Percentiles rank a stretch among this genome's conserved stretches.
These are phyloP conservation scores for Xylaria multiplex DNA, from an alignment of 2,329 filamentous ascomycete species.

Conservation along the genomic window DNA sequence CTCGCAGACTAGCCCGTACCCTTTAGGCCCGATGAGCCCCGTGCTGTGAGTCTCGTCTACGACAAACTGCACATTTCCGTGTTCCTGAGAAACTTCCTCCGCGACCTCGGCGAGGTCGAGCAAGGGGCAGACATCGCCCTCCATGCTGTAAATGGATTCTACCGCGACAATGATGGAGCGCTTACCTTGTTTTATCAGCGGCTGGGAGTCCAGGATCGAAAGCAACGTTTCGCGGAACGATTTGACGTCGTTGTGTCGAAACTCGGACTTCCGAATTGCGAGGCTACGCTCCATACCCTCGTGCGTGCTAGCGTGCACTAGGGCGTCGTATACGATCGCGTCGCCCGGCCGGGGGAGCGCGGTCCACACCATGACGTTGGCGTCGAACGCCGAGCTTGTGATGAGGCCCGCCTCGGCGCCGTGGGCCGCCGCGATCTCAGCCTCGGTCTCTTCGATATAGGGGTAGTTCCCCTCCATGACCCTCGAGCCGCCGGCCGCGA, in stretches of 20 bases:
- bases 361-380: slow-evolving; percentile 62
- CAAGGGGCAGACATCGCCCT: slow-evolving; percentile 57
- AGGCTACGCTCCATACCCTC: slow-evolving; percentile 69
- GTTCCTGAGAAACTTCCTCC: slow-evolving; percentile 47
- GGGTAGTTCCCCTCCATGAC: slow-evolving; percentile 71
- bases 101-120: slow-evolving; percentile 51
- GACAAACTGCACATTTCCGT: slow-evolving; percentile 58
- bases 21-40: slow-evolving; percentile 60
- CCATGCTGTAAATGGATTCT: slow-evolving; percentile 60
- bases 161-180: slow-evolving; percentile 53
- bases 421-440: slow-evolving; percentile 72
- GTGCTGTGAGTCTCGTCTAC: slow-evolving; percentile 67
- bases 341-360: slow-evolving; percentile 63
- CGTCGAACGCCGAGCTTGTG: slow-evolving; percentile 70
- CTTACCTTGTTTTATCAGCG: slow-evolving; percentile 42
- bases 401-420: slow-evolving; percentile 63
- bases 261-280: slow-evolving; percentile 57
- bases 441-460: slow-evolving; percentile 61
- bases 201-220: slow-evolving; percentile 46
- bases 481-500: slow-evolving; percentile 68
- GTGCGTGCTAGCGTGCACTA: slow-evolving; percentile 73
- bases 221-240: slow-evolving; percentile 52
- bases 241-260: slow-evolving; percentile 56
- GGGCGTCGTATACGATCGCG: slow-evolving; percentile 70
- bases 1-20: slow-evolving; percentile 59